Evolutionary conservation across 345 rosid species (phyloP).

Genomic region (Salix koriyanagi): DNA sequence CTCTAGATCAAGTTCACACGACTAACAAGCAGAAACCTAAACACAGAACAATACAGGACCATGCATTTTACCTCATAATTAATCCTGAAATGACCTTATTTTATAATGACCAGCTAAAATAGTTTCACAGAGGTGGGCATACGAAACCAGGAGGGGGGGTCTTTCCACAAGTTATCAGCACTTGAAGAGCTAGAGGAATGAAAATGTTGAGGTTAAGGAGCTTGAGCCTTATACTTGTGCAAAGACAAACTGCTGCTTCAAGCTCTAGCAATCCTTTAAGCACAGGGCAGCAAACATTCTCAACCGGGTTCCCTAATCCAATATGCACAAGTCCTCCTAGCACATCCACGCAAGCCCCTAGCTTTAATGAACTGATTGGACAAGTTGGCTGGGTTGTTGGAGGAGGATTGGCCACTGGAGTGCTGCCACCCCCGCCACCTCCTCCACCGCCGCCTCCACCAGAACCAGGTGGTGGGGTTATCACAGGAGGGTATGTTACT

Average conservation of each 20-base stretch:
- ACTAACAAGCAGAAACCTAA: neutral
- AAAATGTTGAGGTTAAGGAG: slow-evolving; percentile 39
- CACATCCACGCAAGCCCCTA: slow-evolving; percentile 43
- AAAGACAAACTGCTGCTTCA: slow-evolving; percentile 48
- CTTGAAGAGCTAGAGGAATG: slow-evolving; percentile 46
- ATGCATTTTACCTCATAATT: neutral
- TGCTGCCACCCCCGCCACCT: slow-evolving; percentile 42
- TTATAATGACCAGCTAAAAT: neutral
- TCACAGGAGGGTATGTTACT: slow-evolving; percentile 19
- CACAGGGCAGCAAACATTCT: slow-evolving; percentile 41
- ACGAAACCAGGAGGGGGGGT: slow-evolving; percentile 44
- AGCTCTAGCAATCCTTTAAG: slow-evolving; percentile 40
- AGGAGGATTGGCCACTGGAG: slow-evolving; percentile 19
- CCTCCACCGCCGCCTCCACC: slow-evolving; percentile 20
- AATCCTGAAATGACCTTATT: neutral
- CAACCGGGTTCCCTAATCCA: slow-evolving; percentile 39
- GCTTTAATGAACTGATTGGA: slow-evolving; percentile 40
- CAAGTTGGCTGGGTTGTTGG: slow-evolving; percentile 23
- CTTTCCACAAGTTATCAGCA: slow-evolving; percentile 35
- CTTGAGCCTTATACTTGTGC: slow-evolving; percentile 38
- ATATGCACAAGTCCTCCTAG: slow-evolving; percentile 39
- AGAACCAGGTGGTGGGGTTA: slow-evolving; percentile 16
- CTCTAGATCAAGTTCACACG: neutral
- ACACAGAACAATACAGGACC: neutral
- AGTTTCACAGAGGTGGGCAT: slow-evolving; percentile 24